These are phyloP conservation scores for Clausena lansium DNA, from an alignment of 345 rosid genomes.

Conservation along the genomic window DNA sequence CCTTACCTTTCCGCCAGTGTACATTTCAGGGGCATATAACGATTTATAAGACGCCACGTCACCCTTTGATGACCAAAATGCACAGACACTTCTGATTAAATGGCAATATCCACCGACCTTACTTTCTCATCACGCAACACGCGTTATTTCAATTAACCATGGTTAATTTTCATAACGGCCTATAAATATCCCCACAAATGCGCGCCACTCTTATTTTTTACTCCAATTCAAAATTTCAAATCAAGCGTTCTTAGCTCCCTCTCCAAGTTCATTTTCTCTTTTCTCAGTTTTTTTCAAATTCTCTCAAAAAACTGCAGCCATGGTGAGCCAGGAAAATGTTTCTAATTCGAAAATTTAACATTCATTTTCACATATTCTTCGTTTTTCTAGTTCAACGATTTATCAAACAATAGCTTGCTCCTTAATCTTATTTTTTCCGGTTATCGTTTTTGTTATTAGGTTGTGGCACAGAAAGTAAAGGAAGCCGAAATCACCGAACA, in stretches of 20 bases:
- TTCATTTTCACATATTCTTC: conserved; percentile 4
- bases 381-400: neutral
- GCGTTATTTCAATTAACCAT: conserved; percentile 1
- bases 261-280: neutral
- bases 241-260: conserved; percentile 6
- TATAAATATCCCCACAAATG: conserved; percentile 14
- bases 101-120: neutral
- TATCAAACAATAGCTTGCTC: neutral
- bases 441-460: conserved; percentile 39
- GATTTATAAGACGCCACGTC: neutral
- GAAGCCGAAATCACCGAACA: conserved; percentile 96
- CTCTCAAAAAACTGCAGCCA: conserved; percentile 26
- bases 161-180: conserved; percentile 12
- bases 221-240: conserved; percentile 32
- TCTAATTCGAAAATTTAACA: conserved; percentile 6
- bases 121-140: neutral
- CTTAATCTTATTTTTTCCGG: neutral
- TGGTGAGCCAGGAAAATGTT: conserved; percentile 44
- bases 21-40: neutral
- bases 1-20: neutral
- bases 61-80: neutral
- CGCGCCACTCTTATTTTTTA: conserved; percentile 20
- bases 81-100: neutral
- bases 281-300: conserved; percentile 2
- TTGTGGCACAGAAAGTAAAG: conserved; percentile 74